Conservation (phyloP, 202 grass and related monocot genomes). For the Dendrocalamus latiflorus region DNA sequence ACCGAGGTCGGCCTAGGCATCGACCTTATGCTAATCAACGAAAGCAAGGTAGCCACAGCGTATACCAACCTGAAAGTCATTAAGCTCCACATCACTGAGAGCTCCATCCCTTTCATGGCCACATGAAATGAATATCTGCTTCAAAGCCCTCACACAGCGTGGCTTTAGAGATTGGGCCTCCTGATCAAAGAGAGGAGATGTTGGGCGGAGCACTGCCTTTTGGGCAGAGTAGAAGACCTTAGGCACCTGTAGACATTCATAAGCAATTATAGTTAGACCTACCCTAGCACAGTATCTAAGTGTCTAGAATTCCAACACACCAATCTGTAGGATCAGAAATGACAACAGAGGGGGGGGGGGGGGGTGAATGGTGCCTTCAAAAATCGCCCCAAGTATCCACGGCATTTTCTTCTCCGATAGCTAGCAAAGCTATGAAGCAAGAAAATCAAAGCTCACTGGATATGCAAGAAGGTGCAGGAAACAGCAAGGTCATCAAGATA, state of each 20-base stretch:
- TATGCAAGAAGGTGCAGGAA: too few species aligned
- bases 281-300: background rate
- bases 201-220: conserved; percentile 91
- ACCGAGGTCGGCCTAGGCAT: too few species aligned
- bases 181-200: conserved; percentile 89
- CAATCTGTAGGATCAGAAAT: background rate
- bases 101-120: conserved; percentile 85
- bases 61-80: conserved; percentile 79
- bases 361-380: too few species aligned
- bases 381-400: too few species aligned
- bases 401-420: too few species aligned
- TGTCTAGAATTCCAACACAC: background rate
- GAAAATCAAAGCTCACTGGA: too few species aligned
- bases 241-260: conserved; percentile 46
- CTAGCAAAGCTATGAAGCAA: too few species aligned
- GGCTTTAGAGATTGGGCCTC: conserved; percentile 80
- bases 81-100: conserved; percentile 86
- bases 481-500: too few species aligned
- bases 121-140: conserved; percentile 88
- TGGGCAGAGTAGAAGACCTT: conserved; percentile 96
- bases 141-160: conserved; percentile 84
- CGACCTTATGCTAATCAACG: background rate
- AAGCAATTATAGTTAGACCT: background rate
- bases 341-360: too few species aligned
- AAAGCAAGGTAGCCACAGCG: background rate